phyloP scores from a whole-genome alignment of 352 stramenopile genomes.

The Globisporangium spiculum region DNA sequence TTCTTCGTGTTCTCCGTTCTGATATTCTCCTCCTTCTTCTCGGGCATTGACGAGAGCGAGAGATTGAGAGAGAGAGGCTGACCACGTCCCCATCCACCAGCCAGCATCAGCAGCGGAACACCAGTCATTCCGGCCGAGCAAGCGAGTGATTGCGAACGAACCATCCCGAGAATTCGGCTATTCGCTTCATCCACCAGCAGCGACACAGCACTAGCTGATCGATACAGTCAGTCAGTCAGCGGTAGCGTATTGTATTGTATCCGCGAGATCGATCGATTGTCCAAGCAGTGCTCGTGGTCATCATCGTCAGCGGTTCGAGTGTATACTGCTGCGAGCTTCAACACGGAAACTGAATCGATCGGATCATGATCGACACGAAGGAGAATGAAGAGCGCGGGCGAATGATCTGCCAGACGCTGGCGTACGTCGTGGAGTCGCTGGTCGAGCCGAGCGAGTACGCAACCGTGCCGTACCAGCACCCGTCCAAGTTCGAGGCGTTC shows the following conservation, averaged over 20 bases:
- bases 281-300: not conserved
- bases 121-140: slow-evolving; percentile 6
- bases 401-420: slow-evolving; percentile 79
- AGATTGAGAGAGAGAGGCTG: not conserved
- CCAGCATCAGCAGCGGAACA: slow-evolving; percentile 1
- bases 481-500: slow-evolving; percentile 86
- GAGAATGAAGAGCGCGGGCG: slow-evolving; percentile 72
- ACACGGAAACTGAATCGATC: not conserved
- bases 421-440: slow-evolving; percentile 78
- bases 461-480: slow-evolving; percentile 49
- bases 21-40: slow-evolving; percentile 7
- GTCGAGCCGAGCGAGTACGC: slow-evolving; percentile 62
- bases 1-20: slow-evolving; percentile 8
- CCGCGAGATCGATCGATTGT: not conserved
- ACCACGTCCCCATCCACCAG: slow-evolving; percentile 3
- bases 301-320: not conserved
- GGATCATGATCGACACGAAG: slow-evolving; percentile 36
- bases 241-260: not conserved
- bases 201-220: not conserved
- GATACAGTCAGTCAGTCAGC: not conserved
- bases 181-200: not conserved
- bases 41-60: not conserved
- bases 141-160: slow-evolving; percentile 8
- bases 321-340: not conserved
- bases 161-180: not conserved